Evolutionary conservation across 2,329 filamentous ascomycete species (phyloP).

Genomic region (Coniochaeta hoffmannii): DNA sequence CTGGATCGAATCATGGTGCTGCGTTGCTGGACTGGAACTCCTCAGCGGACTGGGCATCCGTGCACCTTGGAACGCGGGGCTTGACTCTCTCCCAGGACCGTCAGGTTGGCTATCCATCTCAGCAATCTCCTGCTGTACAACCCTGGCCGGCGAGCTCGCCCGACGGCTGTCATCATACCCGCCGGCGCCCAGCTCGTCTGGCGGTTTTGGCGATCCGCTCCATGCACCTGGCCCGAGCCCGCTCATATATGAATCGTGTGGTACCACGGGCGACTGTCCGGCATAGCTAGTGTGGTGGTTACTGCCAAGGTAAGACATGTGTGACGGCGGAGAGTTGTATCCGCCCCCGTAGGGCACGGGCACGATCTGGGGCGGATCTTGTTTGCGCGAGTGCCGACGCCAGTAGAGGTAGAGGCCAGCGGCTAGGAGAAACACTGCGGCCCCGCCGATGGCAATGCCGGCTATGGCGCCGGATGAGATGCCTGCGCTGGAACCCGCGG

Average conservation of each 20-base stretch:
- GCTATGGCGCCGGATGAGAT: slow-evolving; percentile 11
- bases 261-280: background rate
- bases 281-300: background rate
- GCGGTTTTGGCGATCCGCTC: background rate
- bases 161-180: background rate
- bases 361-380: background rate
- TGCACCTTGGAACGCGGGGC: background rate
- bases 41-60: background rate
- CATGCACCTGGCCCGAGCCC: background rate
- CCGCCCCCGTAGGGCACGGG: background rate
- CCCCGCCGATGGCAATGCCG: slow-evolving; percentile 18
- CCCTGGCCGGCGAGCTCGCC: background rate
- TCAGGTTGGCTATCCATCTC: background rate
- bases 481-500: background rate
- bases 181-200: background rate
- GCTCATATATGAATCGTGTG: background rate
- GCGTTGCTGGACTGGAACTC: background rate
- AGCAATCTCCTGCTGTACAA: background rate
- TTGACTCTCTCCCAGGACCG: background rate
- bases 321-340: background rate
- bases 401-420: slow-evolving; percentile 2
- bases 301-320: background rate
- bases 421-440: slow-evolving; percentile 13
- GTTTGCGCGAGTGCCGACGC: background rate
- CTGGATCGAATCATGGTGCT: background rate